Evolutionary conservation across 495 filamentous ascomycete species (phyloP).

Genomic region (Penicilliopsis zonata): DNA sequence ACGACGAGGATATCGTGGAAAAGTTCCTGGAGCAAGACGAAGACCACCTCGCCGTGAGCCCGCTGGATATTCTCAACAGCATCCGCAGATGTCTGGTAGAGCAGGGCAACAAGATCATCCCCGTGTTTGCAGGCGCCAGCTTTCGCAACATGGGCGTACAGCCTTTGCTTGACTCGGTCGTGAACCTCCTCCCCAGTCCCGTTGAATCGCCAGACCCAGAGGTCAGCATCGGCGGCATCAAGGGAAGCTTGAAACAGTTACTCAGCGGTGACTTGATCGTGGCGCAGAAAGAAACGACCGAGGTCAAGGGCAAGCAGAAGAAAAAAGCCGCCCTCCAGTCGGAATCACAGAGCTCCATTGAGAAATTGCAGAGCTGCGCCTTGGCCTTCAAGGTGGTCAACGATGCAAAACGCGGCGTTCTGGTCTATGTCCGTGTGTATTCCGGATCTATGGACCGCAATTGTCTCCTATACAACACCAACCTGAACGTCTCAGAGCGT

Average conservation of each 20-base stretch:
- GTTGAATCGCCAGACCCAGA: slow-evolving; percentile 66
- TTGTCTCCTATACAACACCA: slow-evolving; percentile 74
- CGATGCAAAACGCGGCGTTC: slow-evolving; percentile 70
- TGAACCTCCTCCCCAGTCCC: slow-evolving; percentile 78
- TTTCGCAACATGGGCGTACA: slow-evolving; percentile 92
- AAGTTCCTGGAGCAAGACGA: slow-evolving; percentile 66
- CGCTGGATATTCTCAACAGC: slow-evolving; percentile 53
- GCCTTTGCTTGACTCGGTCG: slow-evolving; percentile 77
- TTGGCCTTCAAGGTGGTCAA: slow-evolving; percentile 96
- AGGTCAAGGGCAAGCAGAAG: slow-evolving; percentile 33
- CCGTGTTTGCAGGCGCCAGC: slow-evolving; percentile 84
- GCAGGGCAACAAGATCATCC: slow-evolving; percentile 50
- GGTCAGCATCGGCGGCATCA: slow-evolving; percentile 49
- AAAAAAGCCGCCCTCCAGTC: slow-evolving; percentile 16
- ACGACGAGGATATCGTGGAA: slow-evolving; percentile 79
- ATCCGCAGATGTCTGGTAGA: slow-evolving; percentile 59
- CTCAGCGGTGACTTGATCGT: slow-evolving; percentile 37
- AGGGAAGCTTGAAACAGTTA: slow-evolving; percentile 38
- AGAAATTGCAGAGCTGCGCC: slow-evolving; percentile 63
- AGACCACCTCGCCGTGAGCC: slow-evolving; percentile 54
- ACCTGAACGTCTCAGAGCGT: slow-evolving; percentile 68
- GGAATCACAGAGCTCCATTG: slow-evolving; percentile 42
- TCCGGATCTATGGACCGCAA: slow-evolving; percentile 67
- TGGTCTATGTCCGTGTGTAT: slow-evolving; percentile 91
- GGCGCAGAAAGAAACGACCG: slow-evolving; percentile 23